Conservation (phyloP, 176 grass and related monocot species). For the Hsuehochloa calcarea region DNA sequence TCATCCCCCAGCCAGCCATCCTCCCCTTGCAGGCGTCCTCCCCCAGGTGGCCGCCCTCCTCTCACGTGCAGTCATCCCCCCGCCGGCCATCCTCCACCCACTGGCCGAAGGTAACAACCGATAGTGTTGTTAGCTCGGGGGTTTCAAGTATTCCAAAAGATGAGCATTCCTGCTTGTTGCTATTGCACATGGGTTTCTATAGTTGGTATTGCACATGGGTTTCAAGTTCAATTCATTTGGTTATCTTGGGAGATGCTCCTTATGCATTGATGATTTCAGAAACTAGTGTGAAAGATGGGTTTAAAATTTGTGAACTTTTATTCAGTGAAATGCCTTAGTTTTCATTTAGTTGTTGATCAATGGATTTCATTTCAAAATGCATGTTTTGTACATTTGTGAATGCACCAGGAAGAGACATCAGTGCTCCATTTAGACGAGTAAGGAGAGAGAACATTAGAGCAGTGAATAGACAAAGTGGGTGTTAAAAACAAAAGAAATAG, state of each 20-base stretch:
- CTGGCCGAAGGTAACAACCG: too few relatives aligned
- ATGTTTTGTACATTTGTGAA: not conserved
- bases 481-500: not conserved
- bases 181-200: too few relatives aligned
- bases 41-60: fast-evolving
- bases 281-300: not conserved
- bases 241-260: not conserved
- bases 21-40: too few relatives aligned
- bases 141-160: too few relatives aligned
- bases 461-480: not conserved
- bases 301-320: not conserved
- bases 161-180: too few relatives aligned
- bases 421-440: not conserved
- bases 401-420: not conserved
- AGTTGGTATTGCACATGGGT: too few relatives aligned
- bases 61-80: too few relatives aligned
- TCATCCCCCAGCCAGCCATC: too few relatives aligned
- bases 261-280: not conserved
- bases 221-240: not conserved
- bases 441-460: not conserved
- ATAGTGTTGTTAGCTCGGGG: too few relatives aligned
- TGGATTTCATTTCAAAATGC: not conserved
- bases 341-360: not conserved
- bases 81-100: too few relatives aligned
- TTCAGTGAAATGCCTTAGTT: not conserved